phyloP scores from a whole-genome alignment of 352 stramenopile species.

The Pythium myriotylum region DNA sequence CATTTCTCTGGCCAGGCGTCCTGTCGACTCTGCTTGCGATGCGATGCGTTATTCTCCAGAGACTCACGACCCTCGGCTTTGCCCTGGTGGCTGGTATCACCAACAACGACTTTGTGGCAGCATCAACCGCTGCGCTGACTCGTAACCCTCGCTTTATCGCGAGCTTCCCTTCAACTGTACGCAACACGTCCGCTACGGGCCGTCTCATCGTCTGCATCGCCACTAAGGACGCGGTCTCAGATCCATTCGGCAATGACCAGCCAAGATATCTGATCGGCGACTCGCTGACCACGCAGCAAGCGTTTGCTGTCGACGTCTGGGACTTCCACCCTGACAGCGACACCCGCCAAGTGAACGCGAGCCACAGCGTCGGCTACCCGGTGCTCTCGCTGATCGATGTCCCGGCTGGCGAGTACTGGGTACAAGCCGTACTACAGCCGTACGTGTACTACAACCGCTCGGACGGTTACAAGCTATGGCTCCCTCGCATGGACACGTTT shows the following conservation, averaged over 20 bases:
- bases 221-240: conserved; percentile 44
- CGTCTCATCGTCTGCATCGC: conserved; percentile 62
- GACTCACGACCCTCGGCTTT: too few relatives aligned
- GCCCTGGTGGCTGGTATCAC: too few relatives aligned
- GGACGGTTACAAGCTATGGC: conserved; percentile 42
- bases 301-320: conserved; percentile 67
- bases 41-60: too few relatives aligned
- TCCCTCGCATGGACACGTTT: conserved; percentile 60
- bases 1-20: too few relatives aligned
- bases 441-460: conserved; percentile 71
- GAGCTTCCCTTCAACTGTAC: conserved; percentile 39
- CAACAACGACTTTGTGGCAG: too few relatives aligned
- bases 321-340: conserved; percentile 41
- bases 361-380: conserved; percentile 47
- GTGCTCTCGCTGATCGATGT: conserved; percentile 45
- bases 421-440: conserved; percentile 61
- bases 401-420: conserved; percentile 58
- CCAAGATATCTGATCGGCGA: conserved; percentile 53
- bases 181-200: conserved; percentile 44
- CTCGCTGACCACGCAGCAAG: conserved; percentile 50
- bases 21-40: too few relatives aligned
- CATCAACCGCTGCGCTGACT: too few relatives aligned
- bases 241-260: conserved; percentile 52
- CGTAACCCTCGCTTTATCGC: conserved; percentile 42
- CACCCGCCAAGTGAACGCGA: conserved; percentile 47